Evolutionary conservation across 2,329 filamentous ascomycete species (phyloP).

Genomic region (Curvularia verruculosa): DNA sequence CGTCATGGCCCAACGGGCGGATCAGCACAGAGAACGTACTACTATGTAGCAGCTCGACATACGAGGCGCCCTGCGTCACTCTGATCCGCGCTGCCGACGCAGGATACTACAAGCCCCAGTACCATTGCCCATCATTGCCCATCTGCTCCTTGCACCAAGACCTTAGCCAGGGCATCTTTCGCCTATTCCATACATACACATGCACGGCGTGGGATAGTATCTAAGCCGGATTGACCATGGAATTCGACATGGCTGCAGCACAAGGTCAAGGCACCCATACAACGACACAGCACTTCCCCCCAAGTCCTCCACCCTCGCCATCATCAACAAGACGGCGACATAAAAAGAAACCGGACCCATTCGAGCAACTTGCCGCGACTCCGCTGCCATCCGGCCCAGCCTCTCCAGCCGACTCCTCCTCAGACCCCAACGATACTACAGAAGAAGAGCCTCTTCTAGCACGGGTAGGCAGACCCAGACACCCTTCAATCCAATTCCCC

Average conservation of each 20-base stretch:
- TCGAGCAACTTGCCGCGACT: conserved; percentile 37
- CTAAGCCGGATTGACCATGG: not conserved
- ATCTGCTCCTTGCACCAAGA: not conserved
- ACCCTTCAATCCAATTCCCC: too few relatives aligned
- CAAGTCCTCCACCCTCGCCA: conserved; percentile 28
- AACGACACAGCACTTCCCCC: conserved; percentile 15
- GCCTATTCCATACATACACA: not conserved
- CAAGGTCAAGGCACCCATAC: conserved; percentile 25
- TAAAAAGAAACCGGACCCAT: conserved; percentile 39
- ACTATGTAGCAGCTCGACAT: conserved; percentile 21
- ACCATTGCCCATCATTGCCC: not conserved
- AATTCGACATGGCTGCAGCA: conserved; percentile 18
- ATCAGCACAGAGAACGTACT: conserved; percentile 1
- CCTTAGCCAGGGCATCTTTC: not conserved
- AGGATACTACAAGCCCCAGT: not conserved
- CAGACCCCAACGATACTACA: conserved; percentile 18
- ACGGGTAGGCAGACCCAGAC: conserved; percentile 23
- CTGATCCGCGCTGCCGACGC: not conserved
- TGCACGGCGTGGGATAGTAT: not conserved
- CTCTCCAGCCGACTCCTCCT: conserved; percentile 23
- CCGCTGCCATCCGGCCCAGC: conserved; percentile 31
- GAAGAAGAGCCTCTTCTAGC: conserved; percentile 30
- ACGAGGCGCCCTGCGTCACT: conserved; percentile 22
- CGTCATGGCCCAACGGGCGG: conserved; percentile 16
- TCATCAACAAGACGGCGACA: conserved; percentile 23